A percentile compares a stretch with the other conserved stretches of the same genome.
phyloP scores from a whole-genome alignment of 2,329 filamentous ascomycete species.

The Phialemoniopsis sp. region DNA sequence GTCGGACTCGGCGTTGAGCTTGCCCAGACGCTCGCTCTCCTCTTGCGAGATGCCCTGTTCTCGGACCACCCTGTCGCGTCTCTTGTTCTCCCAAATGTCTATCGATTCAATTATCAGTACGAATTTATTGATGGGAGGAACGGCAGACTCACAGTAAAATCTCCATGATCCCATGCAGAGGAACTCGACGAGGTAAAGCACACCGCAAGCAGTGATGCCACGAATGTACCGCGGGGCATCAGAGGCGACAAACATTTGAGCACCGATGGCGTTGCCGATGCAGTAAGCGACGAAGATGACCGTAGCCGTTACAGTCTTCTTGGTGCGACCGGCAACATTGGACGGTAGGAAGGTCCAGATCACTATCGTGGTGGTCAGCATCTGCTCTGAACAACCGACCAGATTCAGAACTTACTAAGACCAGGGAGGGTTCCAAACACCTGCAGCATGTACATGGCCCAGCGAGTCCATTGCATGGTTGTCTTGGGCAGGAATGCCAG shows the following conservation, averaged over 20 bases:
- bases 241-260: constrained; percentile 15
- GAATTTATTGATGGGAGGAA: no score
- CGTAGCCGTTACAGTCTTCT: constrained; percentile 12
- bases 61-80: constrained; percentile 13
- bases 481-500: constrained; percentile 17
- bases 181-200: constrained; percentile 10
- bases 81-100: constrained; percentile 20
- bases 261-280: constrained; percentile 11
- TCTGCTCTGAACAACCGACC: no score
- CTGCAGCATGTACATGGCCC: constrained; percentile 23
- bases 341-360: constrained; percentile 26
- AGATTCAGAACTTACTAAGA: constrained; percentile 12
- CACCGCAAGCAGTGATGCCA: constrained; percentile 14
- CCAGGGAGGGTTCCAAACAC: constrained; percentile 18
- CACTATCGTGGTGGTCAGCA: no score
- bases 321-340: constrained; percentile 15
- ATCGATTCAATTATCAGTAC: background rate
- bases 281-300: constrained; percentile 13
- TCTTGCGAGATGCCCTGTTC: constrained; percentile 17
- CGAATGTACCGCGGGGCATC: constrained; percentile 13
- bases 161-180: constrained; percentile 5
- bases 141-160: constrained; percentile 4
- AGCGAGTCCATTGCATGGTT: constrained; percentile 18
- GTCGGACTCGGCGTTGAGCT: constrained; percentile 17
- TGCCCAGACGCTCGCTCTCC: constrained; percentile 17